Conservation (phyloP, 2,329 filamentous ascomycete species). For the Talaromyces rugulosus region DNA sequence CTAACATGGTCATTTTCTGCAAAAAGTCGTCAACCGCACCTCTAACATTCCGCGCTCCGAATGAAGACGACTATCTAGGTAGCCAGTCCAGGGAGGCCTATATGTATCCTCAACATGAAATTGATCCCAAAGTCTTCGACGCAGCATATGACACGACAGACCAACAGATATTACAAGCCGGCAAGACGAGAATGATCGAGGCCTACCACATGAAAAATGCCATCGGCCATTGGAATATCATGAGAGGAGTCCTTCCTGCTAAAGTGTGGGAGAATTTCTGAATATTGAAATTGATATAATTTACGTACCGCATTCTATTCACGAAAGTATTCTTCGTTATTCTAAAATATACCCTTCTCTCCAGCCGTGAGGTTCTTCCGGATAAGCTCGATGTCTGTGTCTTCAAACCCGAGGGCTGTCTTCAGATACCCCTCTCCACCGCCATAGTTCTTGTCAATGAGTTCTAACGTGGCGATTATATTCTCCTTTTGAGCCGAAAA, state of each 20-base stretch:
- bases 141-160: constrained; percentile 43
- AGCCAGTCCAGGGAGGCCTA: constrained; percentile 67
- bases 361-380: constrained; percentile 47
- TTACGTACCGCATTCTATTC: not conserved
- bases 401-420: constrained; percentile 54
- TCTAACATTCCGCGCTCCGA: constrained; percentile 64
- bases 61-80: constrained; percentile 62
- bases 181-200: constrained; percentile 61
- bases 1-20: constrained; percentile 97
- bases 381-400: constrained; percentile 49
- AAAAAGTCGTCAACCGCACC: constrained; percentile 54
- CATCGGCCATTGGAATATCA: constrained; percentile 83
- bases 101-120: constrained; percentile 68
- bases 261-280: constrained; percentile 86
- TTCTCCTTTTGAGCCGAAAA: constrained; percentile 45
- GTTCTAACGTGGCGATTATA: constrained; percentile 49
- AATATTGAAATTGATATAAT: not conserved
- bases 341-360: constrained; percentile 13
- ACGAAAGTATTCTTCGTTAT: constrained; percentile 1
- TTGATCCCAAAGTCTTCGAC: constrained; percentile 44
- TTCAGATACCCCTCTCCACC: constrained; percentile 61
- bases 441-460: constrained; percentile 58
- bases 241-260: constrained; percentile 76
- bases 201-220: constrained; percentile 73
- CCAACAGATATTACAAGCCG: constrained; percentile 36